Base-by-base conservation (phyloP, 164 flowering plant genomes). In the Cinnamomum micranthum region DNA sequence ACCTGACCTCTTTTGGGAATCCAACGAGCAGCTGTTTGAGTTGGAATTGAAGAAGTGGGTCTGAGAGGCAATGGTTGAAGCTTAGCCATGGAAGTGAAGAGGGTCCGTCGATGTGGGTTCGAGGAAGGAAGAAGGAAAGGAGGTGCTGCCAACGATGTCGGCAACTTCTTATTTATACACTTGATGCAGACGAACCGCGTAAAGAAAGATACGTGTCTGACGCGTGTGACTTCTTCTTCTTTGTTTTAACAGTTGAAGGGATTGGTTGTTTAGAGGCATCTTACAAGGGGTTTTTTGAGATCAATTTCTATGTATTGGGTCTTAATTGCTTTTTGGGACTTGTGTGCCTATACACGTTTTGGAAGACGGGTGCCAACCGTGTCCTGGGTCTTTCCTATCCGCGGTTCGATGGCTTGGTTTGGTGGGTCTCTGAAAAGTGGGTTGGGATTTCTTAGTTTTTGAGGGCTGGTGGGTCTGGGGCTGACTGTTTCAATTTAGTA, bases 1-100 rank as follows among this genome's bases (percentile, higher is more conserved):
- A 67, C 69, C 17, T 28, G 35, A 67, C 69, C 69, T 31, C 69
- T 67, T 2, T 31, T 67, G 15, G 69, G 69, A 31, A 67, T 67
- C 69, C 28, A 67, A 5, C 69, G 69, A 67, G 69, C 50, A 19
- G 69, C 19, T 4, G 14, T 15, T 27, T 19, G 27, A 14, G 69
- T 31, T 5, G 69, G 33, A 20, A 28, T 67, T 13, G 50, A 4
- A 28, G 67, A 20, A 15, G 25, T 67, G 12, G 69, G 50, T 27
- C 41, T 28, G 69, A 7, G 28, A 2, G 41, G 69, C 69, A 31
- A 12, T 67, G 69, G 47, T 2, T 67, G 69, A 15, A 67, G 47
- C 69, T 67, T 67, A 4, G 69, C 69, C 69, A 67, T 67, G 35
- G 33, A 31, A 31, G 35, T 31, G 35, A 31, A 31, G 35, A 31